These are phyloP conservation scores for Yarrowia sp. DNA, from an alignment of 805 yeast genomes.

Conservation along the genomic window DNA sequence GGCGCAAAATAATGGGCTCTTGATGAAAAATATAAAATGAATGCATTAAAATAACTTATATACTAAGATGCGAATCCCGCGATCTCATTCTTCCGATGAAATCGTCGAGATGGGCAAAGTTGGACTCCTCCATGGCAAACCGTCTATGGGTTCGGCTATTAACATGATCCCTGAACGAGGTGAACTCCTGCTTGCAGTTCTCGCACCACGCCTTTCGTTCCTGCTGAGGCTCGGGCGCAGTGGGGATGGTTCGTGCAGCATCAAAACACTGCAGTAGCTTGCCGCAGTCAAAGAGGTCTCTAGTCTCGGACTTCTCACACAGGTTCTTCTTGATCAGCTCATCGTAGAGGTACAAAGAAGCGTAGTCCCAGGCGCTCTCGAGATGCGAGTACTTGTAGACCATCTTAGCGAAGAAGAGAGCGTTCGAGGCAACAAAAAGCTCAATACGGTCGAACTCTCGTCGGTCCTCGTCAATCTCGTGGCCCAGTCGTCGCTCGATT, in stretches of 20 bases:
- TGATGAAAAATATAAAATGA: constrained; percentile 1
- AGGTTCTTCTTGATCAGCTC: constrained; percentile 11
- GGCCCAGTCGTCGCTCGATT: constrained; percentile 13
- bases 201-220: constrained; percentile 40
- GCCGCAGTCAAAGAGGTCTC: constrained; percentile 17
- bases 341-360: constrained; percentile 23
- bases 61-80: constrained; percentile 28
- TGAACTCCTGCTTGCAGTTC: constrained; percentile 40
- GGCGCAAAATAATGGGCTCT: too few relatives aligned
- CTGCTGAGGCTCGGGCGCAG: constrained; percentile 7
- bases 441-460: constrained; percentile 8
- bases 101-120: constrained; percentile 39
- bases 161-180: constrained; percentile 38
- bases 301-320: background rate
- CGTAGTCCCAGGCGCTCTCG: constrained; percentile 36
- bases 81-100: constrained; percentile 22
- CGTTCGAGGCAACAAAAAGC: background rate
- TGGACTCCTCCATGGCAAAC: constrained; percentile 36
- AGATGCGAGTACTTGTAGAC: constrained; percentile 28
- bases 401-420: constrained; percentile 25
- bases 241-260: constrained; percentile 28
- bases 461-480: constrained; percentile 14
- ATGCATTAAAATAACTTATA: constrained; percentile 34
- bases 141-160: constrained; percentile 38
- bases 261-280: constrained; percentile 13